Conservation (phyloP, 1,284 basidiomycete species). For the Pseudozyma tsukubaensis region DNA sequence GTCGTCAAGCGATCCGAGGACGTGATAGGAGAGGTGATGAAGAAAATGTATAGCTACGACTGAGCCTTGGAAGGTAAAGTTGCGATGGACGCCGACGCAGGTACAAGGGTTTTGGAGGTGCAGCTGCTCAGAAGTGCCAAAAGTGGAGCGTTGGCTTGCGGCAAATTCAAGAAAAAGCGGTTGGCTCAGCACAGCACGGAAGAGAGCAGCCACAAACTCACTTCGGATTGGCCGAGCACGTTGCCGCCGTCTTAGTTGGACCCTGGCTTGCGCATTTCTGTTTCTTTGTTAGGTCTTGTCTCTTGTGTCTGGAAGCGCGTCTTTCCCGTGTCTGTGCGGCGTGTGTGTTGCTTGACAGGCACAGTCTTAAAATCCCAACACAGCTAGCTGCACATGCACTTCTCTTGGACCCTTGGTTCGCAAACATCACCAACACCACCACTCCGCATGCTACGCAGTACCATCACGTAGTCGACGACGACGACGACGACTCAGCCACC, state of each 20-base stretch:
- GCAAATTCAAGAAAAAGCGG: constrained; percentile 10
- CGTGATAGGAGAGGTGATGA: neutral
- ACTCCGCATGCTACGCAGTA: neutral
- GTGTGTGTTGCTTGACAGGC: too few relatives aligned
- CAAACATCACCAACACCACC: neutral
- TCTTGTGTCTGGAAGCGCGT: too few relatives aligned
- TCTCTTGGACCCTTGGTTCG: neutral
- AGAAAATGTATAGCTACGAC: neutral
- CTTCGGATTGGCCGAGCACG: constrained; percentile 45
- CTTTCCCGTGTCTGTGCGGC: too few relatives aligned
- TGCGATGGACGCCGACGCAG: constrained; percentile 7
- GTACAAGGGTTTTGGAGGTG: constrained; percentile 24
- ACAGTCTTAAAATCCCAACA: too few relatives aligned
- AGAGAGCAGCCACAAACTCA: constrained; percentile 1
- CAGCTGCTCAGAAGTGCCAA: constrained; percentile 17
- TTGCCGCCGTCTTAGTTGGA: constrained; percentile 15
- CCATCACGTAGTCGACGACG: neutral
- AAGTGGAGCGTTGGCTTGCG: constrained; percentile 20
- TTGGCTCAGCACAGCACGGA: constrained; percentile 27
- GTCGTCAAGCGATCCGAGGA: constrained; percentile 1
- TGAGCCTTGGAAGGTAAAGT: neutral
- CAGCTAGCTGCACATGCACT: neutral
- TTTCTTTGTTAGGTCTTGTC: neutral
- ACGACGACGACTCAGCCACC: neutral
- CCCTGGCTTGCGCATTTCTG: neutral